These are phyloP conservation scores for Endothia cerciana DNA, from an alignment of 2,329 filamentous ascomycete species.

Conservation along the genomic window DNA sequence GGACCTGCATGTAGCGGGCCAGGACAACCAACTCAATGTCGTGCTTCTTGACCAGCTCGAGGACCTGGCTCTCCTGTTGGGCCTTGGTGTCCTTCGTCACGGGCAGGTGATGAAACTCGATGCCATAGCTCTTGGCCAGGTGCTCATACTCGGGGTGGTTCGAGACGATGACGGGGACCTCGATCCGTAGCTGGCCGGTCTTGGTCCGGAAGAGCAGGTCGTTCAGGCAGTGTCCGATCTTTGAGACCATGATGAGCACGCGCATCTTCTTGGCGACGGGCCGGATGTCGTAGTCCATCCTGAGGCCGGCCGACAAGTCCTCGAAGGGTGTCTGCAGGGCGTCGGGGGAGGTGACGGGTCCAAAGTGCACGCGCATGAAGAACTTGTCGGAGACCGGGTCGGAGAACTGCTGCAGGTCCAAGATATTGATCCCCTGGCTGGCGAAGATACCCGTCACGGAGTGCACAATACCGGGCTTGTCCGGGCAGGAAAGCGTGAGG, in stretches of 20 bases:
- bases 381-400: slow-evolving; percentile 75
- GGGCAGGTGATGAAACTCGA: slow-evolving; percentile 80
- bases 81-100: slow-evolving; percentile 78
- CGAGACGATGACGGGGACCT: slow-evolving; percentile 78
- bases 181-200: slow-evolving; percentile 73
- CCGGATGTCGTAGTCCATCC: slow-evolving; percentile 73
- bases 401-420: slow-evolving; percentile 84
- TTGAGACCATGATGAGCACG: slow-evolving; percentile 87
- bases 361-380: slow-evolving; percentile 89
- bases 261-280: slow-evolving; percentile 71
- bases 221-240: slow-evolving; percentile 85
- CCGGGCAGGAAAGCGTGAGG: slow-evolving; percentile 81
- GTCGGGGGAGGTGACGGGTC: slow-evolving; percentile 57
- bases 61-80: slow-evolving; percentile 71
- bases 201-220: slow-evolving; percentile 81
- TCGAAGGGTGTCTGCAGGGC: slow-evolving; percentile 61
- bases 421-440: slow-evolving; percentile 74
- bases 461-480: slow-evolving; percentile 84
- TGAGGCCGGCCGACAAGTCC: slow-evolving; percentile 63
- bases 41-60: slow-evolving; percentile 71
- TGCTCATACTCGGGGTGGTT: slow-evolving; percentile 77
- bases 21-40: slow-evolving; percentile 78
- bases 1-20: slow-evolving; percentile 86
- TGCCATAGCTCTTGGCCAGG: slow-evolving; percentile 73
- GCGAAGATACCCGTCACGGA: slow-evolving; percentile 80